Conservation (phyloP, 179 eudicot genomes). For the Patellifolia procumbens region DNA sequence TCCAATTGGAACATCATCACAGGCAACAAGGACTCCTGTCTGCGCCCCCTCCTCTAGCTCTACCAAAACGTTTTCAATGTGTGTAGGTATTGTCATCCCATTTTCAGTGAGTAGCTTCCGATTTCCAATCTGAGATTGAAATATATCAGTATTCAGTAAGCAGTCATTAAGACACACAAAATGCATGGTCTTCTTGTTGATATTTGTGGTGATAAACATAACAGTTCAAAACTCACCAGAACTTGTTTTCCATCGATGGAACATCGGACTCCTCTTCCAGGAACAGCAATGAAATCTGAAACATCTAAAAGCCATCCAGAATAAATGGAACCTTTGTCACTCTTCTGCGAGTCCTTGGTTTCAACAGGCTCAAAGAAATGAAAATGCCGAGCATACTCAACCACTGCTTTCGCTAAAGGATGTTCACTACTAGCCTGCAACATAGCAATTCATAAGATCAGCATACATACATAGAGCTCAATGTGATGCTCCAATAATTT, state of each 20-base stretch:
- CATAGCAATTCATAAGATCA: slow-evolving; percentile 21
- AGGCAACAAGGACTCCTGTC: slow-evolving; percentile 82
- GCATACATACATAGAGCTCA: neutral
- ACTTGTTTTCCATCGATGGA: slow-evolving; percentile 55
- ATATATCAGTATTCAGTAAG: neutral
- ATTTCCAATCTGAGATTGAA: slow-evolving; percentile 69
- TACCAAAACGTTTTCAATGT: slow-evolving; percentile 58
- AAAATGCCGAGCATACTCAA: slow-evolving; percentile 90
- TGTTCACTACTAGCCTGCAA: slow-evolving; percentile 93
- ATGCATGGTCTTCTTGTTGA: neutral
- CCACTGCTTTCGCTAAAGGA: slow-evolving; percentile 83
- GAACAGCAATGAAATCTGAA: slow-evolving; percentile 68
- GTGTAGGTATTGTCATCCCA: slow-evolving; percentile 49
- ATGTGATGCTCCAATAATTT: neutral
- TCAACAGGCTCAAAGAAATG: slow-evolving; percentile 75
- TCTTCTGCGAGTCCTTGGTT: slow-evolving; percentile 41
- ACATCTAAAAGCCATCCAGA: slow-evolving; percentile 84
- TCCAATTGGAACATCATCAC: slow-evolving; percentile 59
- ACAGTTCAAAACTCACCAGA: slow-evolving; percentile 54
- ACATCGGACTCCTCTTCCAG: slow-evolving; percentile 88
- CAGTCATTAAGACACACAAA: neutral
- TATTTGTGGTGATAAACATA: neutral
- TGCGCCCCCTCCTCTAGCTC: slow-evolving; percentile 87
- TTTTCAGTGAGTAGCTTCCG: slow-evolving; percentile 73
- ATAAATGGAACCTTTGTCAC: slow-evolving; percentile 38